A percentile compares a stretch with the other conserved stretches of the same genome.
Evolutionary conservation across 2,329 filamentous ascomycete genomes (phyloP).

Genomic region (Pseudopyrenochaeta lycopersici): DNA sequence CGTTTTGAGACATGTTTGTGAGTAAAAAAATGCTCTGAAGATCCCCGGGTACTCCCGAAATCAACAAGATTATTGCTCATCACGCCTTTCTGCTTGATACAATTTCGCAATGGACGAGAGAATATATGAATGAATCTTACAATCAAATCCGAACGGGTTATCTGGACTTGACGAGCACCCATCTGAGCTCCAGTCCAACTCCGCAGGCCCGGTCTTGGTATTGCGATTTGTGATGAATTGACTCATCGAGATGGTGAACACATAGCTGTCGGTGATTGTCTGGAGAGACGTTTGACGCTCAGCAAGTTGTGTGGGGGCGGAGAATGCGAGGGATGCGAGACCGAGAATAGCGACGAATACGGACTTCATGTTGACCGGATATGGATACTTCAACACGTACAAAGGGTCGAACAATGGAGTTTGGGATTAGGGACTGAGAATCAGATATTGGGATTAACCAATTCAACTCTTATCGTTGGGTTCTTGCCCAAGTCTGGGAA

Average conservation of each 20-base stretch:
- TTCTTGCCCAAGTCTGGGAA: background rate
- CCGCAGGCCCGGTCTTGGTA: constrained; percentile 49
- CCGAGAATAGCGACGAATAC: background rate
- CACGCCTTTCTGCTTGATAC: no score
- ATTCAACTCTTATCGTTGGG: no score
- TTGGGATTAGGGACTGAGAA: no score
- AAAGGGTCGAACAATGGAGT: no score
- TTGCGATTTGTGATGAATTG: constrained; percentile 55
- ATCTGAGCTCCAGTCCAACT: constrained; percentile 47
- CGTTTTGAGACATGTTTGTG: no score
- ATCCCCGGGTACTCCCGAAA: no score
- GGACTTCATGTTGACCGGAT: background rate
- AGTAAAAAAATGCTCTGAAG: no score
- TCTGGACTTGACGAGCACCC: constrained; percentile 47
- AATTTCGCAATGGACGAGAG: background rate
- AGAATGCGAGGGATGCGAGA: background rate
- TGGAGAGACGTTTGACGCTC: background rate
- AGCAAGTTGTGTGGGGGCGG: background rate
- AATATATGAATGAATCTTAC: constrained; percentile 2
- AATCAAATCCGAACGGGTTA: constrained; percentile 45
- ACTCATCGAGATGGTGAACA: constrained; percentile 56
- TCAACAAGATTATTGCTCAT: background rate
- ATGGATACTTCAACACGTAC: no score
- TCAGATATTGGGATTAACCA: no score
- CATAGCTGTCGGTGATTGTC: constrained; percentile 54